Evolutionary conservation across 1,284 basidiomycete genomes (phyloP), one percentile per base, ranked within the genome.

Genomic region (Fomes fomentarius): DNA sequence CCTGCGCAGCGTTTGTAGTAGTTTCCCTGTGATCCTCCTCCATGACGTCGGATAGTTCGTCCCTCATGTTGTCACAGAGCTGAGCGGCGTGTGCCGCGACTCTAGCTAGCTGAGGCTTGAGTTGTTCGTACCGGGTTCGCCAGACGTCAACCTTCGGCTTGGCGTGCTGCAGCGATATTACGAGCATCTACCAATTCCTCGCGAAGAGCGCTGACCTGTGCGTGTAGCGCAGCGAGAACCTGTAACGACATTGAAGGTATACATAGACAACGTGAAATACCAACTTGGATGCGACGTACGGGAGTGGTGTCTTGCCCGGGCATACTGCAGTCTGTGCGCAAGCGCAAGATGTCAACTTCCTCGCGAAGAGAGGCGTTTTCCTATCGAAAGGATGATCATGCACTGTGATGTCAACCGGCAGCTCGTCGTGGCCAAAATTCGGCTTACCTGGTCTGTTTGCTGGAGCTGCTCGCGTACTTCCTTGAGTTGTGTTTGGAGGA

Each of bases 401-500:
- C n/a, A n/a, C n/a, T n/a, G n/a, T n/a, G n/a, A n/a, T n/a, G n/a
- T n/a, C n/a, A n/a, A n/a, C n/a, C n/a, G n/a, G n/a, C n/a, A n/a
- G n/a, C n/a, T n/a, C n/a, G n/a, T n/a, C n/a, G n/a, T n/a, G n/a
- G n/a, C n/a, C n/a, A n/a, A n/a, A n/a, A n/a, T n/a, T n/a, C n/a
- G n/a, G n/a, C 58, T 52, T 7, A 57, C 59, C 47, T 55, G 21
- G 1, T 22, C 47, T 1, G 19, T 21, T 14, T 12, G 19, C 11
- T 52, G 42, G 5, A 57, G 14, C 25, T 57, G 35, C 2, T 57
- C 54, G 11, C 54, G 55, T 30, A 46, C 47, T 3, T 54, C 53
- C 37, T 57, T 52, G 15, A 61, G 35, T 44, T 61, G 59, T 15
- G 40, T 37, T 8, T 50, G 44, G 10, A 61, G 47, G 22, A 51